phyloP scores from a whole-genome alignment of 179 eudicot species.

The Sideroxylon spinosum region DNA sequence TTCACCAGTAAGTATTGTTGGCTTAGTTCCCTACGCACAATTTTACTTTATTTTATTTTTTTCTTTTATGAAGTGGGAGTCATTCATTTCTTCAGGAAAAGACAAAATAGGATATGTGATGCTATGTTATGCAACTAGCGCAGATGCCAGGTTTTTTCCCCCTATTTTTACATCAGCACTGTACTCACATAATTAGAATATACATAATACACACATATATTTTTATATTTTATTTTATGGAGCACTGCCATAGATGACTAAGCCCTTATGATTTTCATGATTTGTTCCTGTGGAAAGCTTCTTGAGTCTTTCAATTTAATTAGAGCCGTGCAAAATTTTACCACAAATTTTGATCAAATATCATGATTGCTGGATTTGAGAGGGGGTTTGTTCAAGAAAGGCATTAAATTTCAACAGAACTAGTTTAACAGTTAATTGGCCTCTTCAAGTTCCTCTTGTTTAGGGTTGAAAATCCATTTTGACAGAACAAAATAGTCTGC shows the following conservation, averaged over 20 bases:
- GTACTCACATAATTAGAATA: neutral
- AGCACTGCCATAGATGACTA: neutral
- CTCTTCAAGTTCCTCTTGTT: neutral
- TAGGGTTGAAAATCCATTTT: neutral
- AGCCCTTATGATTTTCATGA: neutral
- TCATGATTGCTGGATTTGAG: too few species aligned
- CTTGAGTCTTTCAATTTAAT: too few species aligned
- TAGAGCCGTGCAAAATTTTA: too few species aligned
- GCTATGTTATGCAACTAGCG: neutral
- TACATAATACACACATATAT: neutral
- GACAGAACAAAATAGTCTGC: neutral
- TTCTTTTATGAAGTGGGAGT: too few species aligned
- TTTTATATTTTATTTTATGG: neutral
- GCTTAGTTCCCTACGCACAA: neutral
- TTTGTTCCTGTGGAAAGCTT: neutral
- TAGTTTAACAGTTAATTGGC: neutral
- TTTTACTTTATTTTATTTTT: neutral
- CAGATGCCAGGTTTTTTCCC: neutral
- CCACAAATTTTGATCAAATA: too few species aligned
- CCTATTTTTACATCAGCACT: slow-evolving; percentile 4
- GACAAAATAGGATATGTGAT: neutral
- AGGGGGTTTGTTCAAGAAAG: neutral
- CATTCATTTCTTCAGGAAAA: neutral
- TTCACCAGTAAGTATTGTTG: neutral
- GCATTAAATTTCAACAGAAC: neutral